Evolutionary conservation across 345 rosid genomes (phyloP), one percentile per base, ranked within the genome.

Genomic region (Dipteronia sinensis): DNA sequence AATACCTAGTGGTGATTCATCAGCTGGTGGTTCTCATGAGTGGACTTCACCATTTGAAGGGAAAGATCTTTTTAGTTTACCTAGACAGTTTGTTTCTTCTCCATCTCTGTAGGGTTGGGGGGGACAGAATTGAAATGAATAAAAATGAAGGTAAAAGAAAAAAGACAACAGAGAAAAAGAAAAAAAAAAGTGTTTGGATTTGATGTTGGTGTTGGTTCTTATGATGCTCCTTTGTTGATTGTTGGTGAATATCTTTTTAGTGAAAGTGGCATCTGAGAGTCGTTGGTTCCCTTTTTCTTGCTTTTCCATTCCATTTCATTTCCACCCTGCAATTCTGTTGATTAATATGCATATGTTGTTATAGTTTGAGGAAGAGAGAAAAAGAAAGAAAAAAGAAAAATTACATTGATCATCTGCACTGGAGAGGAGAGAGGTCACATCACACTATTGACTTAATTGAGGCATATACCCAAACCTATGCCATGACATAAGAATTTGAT

Each of bases 41-140:
- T 94, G 98, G 98, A 89, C 91, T 5, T 94, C 98, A 3, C 98
- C 98, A 7, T 94, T 94, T 77, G 97, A 88, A 83, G 98, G 91
- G 82, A 86, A 87, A 68, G 98, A 94, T 83, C 88, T 94, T n/a
- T 91, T 94, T 88, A 88, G 92, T 80, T 82, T 94, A 85, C 91
- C 98, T 46, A 92, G 94, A 83, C 92, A 86, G 90, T 92, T 86
- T 85, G 96, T 83, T 76, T 86, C 91, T 44, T 90, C 93, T 87
- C 96, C 97, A 65, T 87, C 94, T 55, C 95, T 88, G 85, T 92
- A 88, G 90, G 76, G 86, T 76, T 56, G 72, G 79, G 63, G 72
- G 79, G 63, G 79, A 82, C 78, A 76, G 74, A 79, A 65, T 71
- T 80, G 73, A 29, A 67, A 80, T 80, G 77, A 88, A 86, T 82